These are phyloP conservation scores for Parietaria judaica DNA, from an alignment of 306 rosid species.

Conservation along the genomic window DNA sequence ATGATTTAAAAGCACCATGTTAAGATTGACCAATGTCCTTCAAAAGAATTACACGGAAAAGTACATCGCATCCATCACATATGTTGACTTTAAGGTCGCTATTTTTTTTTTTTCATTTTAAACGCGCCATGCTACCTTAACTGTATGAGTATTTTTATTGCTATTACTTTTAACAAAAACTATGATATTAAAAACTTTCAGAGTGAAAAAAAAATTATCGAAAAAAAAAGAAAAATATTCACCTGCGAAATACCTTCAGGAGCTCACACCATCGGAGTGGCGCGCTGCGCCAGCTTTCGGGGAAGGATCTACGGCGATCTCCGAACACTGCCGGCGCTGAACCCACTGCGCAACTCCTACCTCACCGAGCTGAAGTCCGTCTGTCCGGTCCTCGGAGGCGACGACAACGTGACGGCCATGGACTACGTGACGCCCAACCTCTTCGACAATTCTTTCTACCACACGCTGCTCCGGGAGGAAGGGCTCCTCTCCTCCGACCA, in stretches of 20 bases:
- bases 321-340: slow-evolving; percentile 31
- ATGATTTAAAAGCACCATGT: too few relatives aligned
- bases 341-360: slow-evolving; percentile 37
- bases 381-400: slow-evolving; percentile 44
- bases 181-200: too few relatives aligned
- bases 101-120: too few relatives aligned
- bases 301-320: slow-evolving; percentile 58
- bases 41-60: too few relatives aligned
- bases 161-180: too few relatives aligned
- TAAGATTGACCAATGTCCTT: too few relatives aligned
- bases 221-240: neutral
- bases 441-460: slow-evolving; percentile 81
- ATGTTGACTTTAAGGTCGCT: too few relatives aligned
- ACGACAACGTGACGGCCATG: slow-evolving; percentile 60
- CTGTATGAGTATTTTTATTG: too few relatives aligned
- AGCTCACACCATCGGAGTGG: slow-evolving; percentile 90
- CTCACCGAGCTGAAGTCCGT: slow-evolving; percentile 38
- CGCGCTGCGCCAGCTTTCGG: slow-evolving; percentile 54
- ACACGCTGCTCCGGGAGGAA: slow-evolving; percentile 51
- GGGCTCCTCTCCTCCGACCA: slow-evolving; percentile 80
- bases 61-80: too few relatives aligned
- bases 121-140: too few relatives aligned
- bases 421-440: slow-evolving; percentile 71
- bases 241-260: slow-evolving; percentile 33
- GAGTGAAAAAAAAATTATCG: too few relatives aligned